Base-by-base conservation (phyloP, 257 asterid species). In the Marsdenia floribunda region DNA sequence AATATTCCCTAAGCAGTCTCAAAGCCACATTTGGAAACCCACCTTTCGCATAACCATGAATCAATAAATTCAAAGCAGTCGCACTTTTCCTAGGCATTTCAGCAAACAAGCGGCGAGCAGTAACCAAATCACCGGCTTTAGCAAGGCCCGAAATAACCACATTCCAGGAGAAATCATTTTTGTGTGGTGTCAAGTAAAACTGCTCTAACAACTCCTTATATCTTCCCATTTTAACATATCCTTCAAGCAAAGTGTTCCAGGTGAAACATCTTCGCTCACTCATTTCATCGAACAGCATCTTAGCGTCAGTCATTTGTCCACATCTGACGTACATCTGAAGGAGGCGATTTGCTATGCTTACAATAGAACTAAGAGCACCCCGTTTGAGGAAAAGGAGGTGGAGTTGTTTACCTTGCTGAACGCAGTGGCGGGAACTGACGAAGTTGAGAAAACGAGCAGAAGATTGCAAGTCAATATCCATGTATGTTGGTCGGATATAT, bases 171-270 rank as follows among this genome's bases (percentile, higher is more conserved):
- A 85, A 93, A 15, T 88, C 90, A 54, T 90, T 84, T 79, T 71
- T 91, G 53, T 67, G n/a, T 15, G 94, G 92, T 87, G 88, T 86
- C 24, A 79, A 60, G 83, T 75, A 42, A 70, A 93, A 93, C 54
- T 83, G 52, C 44, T 75, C 75, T 77, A 89, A 46, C 14, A 82
- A 77, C 1, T 80, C 79, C 38, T 60, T 64, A n/a, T 57, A 77
- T 16, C 70, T 72, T 0, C 88, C 90, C 8, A 65, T 35, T 79
- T 86, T 88, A 52, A 94, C 87, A 22, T 85, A 86, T 38, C 94
- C 93, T 81, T 91, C 98, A 33, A 91, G 86, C 83, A 93, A 81
- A 59, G 89, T 83, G 72, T 90, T 93, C 96, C 94, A 91, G 67
- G 94, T 78, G 86, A 91, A 93, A 57, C 68, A 59, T 40, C 89